Evolutionary conservation across 1,284 basidiomycete species (phyloP).

Genomic region (Trichosporon asahii): DNA sequence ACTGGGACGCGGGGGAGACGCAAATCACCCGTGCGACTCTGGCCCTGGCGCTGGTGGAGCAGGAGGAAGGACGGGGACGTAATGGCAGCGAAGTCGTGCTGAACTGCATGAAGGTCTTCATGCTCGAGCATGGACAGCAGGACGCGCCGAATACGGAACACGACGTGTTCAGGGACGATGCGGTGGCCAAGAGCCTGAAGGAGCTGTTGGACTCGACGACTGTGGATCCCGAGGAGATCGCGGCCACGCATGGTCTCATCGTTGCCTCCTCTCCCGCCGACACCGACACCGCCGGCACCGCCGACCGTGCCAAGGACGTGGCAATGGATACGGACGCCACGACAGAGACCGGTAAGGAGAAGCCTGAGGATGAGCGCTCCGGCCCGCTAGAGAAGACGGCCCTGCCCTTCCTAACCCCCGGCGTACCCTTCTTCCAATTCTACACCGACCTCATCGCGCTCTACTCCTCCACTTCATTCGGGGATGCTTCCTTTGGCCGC

Average conservation of each 20-base stretch:
- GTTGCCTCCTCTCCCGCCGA: background rate
- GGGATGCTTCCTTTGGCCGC: slow-evolving; percentile 69
- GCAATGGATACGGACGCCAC: slow-evolving; percentile 9
- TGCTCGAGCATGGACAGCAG: slow-evolving; percentile 70
- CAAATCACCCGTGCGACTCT: slow-evolving; percentile 71
- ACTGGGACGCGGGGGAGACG: slow-evolving; percentile 76
- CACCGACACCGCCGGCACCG: background rate
- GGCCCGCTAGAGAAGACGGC: slow-evolving; percentile 62
- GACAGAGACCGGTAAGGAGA: slow-evolving; percentile 28
- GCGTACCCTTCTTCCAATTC: slow-evolving; percentile 81
- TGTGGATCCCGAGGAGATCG: background rate
- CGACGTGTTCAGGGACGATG: slow-evolving; percentile 54
- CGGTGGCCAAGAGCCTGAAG: slow-evolving; percentile 62
- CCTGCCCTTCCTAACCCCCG: slow-evolving; percentile 61
- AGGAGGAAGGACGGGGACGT: background rate
- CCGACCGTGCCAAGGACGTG: background rate
- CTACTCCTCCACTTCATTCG: slow-evolving; percentile 87
- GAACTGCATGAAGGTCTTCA: slow-evolving; percentile 86
- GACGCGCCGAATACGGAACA: slow-evolving; percentile 53
- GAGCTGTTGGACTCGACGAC: slow-evolving; percentile 55
- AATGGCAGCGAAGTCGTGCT: slow-evolving; percentile 55
- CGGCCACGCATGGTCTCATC: background rate
- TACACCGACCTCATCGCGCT: slow-evolving; percentile 87
- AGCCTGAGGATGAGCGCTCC: background rate
- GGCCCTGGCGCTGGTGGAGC: slow-evolving; percentile 53